Base-by-base conservation (phyloP, 2,329 filamentous ascomycete species). In the Colletotrichum sp. region DNA sequence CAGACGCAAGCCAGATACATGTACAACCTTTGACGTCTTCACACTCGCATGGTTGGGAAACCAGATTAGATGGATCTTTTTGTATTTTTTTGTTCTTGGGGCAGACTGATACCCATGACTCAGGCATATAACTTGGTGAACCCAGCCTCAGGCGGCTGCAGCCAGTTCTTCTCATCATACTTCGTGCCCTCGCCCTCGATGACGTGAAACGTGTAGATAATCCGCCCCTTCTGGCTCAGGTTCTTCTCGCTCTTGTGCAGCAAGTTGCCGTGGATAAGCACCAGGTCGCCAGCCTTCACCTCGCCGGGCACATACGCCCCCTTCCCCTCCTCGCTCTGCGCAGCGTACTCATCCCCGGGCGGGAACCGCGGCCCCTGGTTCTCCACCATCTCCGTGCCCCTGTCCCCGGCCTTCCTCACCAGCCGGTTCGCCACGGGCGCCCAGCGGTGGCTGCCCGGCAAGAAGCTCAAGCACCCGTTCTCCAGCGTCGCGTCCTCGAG, bases 221-320 rank as follows among this genome's bases (percentile, higher is more conserved):
- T 98, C 79, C 96, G 90, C 27, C 96, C 96, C 88, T 95, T 96
- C 78, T 90, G 86, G 83, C 96, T 98, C 72, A 91, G 90, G 83
- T 99, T 99, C 89, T 91, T 95, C 90, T 98, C 96, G 83, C 96
- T 98, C 91, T 98, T 98, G 86, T 99, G 97, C 86, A 98, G 83
- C 80, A 98, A 86, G 84, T 98, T 98, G 2, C 97, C 97, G 86
- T 99, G 96, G 78, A 99, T 98, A 77, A 99, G 86, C 64, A 98
- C 96, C 84, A 99, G 84, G 63, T 94, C 94, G 0, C 97, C 97
- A 0, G 96, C 96, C 87, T 96, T 96, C 71, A 98, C 95, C 87
- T 98, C 95, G 5, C 94, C 94, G 65, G 96, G 86, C 69, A 94
- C 92, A 84, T 98, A 97, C 77, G 91, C 89, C 75, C 90, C 89